phyloP scores from a whole-genome alignment of 208 protist genomes.

The Zelonia costaricensis region DNA sequence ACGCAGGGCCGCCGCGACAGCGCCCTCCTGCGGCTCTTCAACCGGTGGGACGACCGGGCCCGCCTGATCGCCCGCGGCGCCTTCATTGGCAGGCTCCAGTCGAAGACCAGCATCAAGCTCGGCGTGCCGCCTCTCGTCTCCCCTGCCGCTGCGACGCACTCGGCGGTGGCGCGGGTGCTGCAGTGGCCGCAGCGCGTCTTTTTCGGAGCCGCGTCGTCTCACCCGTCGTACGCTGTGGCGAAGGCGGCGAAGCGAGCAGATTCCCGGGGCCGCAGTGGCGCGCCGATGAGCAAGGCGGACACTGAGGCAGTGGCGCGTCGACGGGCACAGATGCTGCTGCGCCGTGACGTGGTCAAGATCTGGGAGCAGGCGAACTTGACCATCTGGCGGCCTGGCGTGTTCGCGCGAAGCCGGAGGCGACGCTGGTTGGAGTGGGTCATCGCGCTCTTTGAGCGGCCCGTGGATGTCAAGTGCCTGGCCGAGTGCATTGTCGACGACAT shows the following conservation, averaged over 20 bases:
- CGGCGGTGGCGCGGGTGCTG: background rate
- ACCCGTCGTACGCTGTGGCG: no score
- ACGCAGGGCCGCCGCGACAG: conserved; percentile 45
- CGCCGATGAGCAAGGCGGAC: background rate
- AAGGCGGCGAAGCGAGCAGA: no score
- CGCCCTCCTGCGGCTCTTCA: conserved; percentile 49
- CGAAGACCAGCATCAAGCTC: conserved; percentile 6
- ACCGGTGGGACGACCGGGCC: conserved; percentile 4
- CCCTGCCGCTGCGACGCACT: background rate
- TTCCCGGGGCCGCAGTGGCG: no score
- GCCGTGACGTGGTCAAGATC: conserved; percentile 55
- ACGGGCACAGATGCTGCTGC: conserved; percentile 53
- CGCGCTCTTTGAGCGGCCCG: conserved; percentile 26
- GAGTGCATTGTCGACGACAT: conserved; percentile 63
- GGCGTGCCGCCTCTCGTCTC: conserved; percentile 3
- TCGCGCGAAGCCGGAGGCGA: conserved; percentile 27
- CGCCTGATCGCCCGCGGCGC: conserved; percentile 1
- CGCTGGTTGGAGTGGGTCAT: conserved; percentile 32
- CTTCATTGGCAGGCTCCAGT: background rate
- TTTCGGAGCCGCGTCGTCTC: no score
- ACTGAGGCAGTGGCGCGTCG: conserved; percentile 30
- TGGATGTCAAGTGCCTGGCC: conserved; percentile 42
- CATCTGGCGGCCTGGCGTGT: conserved; percentile 58
- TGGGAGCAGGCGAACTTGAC: conserved; percentile 57
- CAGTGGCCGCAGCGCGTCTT: conserved; percentile 3